Evolutionary conservation across 805 yeast species (phyloP), one percentile per base, ranked within the genome.

Genomic region (Yarrowia bubula): DNA sequence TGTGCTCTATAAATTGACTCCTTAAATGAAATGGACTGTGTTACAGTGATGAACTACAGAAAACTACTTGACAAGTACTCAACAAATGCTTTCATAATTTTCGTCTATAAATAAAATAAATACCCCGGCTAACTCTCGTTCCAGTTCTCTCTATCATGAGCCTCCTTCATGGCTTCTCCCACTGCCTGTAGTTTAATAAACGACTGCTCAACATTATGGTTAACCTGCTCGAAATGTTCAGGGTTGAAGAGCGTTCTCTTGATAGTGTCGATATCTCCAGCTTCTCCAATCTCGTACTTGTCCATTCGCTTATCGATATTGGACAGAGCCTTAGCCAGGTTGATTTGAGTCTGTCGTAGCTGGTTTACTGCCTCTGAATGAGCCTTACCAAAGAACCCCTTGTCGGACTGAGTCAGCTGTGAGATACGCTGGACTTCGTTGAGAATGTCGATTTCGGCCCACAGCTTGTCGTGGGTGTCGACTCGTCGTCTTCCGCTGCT

Each of bases 371-470:
- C 84, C 8, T 76, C 74, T 15, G 80, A 78, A 71, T 87, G 88
- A 46, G 77, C 71, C 8, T 69, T 64, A 5, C 81, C 80, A 61
- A 79, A 74, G 64, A 78, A 78, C 47, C 77, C 75, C 22, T 75
- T 74, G 58, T 69, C 67, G 13, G 65, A 41, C 43, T 70, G 71
- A 13, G 76, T 75, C 18, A 72, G 69, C n/a, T 68, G 71, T 1
- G 90, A 84, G 78, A 87, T 80, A 61, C 79, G 79, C 65, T 83
- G 82, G 8, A 91, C 95, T 68, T 90, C 96, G 68, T 90, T 92
- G 68, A 93, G 79, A 0, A 89, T 87, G 70, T 89, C 96, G 58
- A 92, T 86, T 69, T 90, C 96, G 7, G 93, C 86, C 96, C 96
- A 92, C 51, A 90, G 79, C 71, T 83, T 81, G 75, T 90, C 96